These are phyloP conservation scores for Diaporthe sp. DNA, from an alignment of 2,329 filamentous ascomycete genomes.

Conservation along the genomic window DNA sequence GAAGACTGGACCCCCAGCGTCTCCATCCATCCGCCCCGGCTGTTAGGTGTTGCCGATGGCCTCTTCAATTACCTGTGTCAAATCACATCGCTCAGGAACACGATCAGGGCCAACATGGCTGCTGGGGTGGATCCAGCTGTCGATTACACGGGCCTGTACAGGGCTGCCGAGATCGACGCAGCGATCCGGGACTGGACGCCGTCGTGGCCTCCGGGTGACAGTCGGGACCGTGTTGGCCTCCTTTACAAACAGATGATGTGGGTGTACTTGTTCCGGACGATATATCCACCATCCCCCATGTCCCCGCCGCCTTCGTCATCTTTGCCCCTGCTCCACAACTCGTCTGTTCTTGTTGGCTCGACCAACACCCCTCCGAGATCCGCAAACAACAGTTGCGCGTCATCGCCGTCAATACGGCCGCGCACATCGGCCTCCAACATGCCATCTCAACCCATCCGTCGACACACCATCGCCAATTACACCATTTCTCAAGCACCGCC, in stretches of 20 bases:
- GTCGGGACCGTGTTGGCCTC: conserved; percentile 67
- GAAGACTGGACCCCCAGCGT: conserved; percentile 59
- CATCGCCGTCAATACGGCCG: conserved; percentile 49
- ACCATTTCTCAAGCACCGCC: conserved; percentile 42
- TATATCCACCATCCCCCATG: conserved; percentile 64
- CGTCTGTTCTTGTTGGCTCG: conserved; percentile 39
- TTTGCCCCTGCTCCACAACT: conserved; percentile 40
- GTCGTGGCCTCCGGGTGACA: conserved; percentile 69
- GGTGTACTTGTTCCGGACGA: conserved; percentile 73
- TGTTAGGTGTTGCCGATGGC: conserved; percentile 86
- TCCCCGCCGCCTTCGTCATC: conserved; percentile 42
- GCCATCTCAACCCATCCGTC: conserved; percentile 40
- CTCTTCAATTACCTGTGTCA: conserved; percentile 83
- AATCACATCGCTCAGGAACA: conserved; percentile 82
- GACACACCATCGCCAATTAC: conserved; percentile 46
- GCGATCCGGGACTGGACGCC: conserved; percentile 83
- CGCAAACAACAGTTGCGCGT: conserved; percentile 51
- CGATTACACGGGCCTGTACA: conserved; percentile 79
- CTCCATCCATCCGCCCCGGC: conserved; percentile 63
- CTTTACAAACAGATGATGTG: conserved; percentile 77
- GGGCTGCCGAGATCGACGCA: conserved; percentile 81
- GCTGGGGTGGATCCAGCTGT: conserved; percentile 75
- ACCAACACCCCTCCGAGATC: conserved; percentile 49
- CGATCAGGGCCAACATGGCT: conserved; percentile 77
- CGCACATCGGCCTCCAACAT: conserved; percentile 40